A percentile compares a stretch with the other conserved stretches of the same genome.
Conservation (phyloP, 2,329 filamentous ascomycete species). For the Apiospora arundinis region DNA sequence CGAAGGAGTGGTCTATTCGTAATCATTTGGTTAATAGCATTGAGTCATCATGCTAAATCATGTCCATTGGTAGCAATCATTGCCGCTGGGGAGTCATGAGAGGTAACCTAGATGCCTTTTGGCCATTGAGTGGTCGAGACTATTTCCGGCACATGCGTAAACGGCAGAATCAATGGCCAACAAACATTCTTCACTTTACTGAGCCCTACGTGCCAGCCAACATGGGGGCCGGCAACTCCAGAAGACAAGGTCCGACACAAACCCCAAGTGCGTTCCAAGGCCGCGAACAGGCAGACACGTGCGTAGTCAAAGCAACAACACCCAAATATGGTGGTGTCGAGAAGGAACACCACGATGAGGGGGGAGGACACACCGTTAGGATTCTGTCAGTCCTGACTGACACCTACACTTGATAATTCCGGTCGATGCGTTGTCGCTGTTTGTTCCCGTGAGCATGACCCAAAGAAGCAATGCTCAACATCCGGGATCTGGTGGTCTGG, state of each 20-base stretch:
- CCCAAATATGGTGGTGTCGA: not conserved
- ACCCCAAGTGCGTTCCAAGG: not conserved
- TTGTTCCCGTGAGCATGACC: conserved; percentile 26
- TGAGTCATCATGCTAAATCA: not conserved
- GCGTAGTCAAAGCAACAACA: conserved; percentile 1
- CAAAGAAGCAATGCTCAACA: conserved; percentile 20
- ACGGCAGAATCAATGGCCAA: not conserved
- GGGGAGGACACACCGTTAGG: not conserved
- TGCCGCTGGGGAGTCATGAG: not conserved
- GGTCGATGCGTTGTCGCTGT: conserved; percentile 24
- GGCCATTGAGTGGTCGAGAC: not conserved
- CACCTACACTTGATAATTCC: conserved; percentile 12
- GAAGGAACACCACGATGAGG: not conserved
- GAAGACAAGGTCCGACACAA: not conserved
- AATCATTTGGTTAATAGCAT: not conserved
- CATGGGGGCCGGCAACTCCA: not conserved
- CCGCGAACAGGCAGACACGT: conserved; percentile 11
- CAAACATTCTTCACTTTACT: not conserved
- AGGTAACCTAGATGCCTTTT: not conserved
- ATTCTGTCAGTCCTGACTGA: conserved; percentile 14
- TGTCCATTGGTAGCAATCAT: not conserved
- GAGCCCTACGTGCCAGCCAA: not conserved
- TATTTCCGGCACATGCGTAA: conserved; percentile 4
- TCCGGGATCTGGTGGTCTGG: not conserved
- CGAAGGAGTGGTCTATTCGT: not conserved